A percentile compares a stretch with the other conserved stretches of the same genome.
These are phyloP conservation scores for Chytridiales sp. DNA, from an alignment of 371 early-diverging fungal species.

Conservation along the genomic window DNA sequence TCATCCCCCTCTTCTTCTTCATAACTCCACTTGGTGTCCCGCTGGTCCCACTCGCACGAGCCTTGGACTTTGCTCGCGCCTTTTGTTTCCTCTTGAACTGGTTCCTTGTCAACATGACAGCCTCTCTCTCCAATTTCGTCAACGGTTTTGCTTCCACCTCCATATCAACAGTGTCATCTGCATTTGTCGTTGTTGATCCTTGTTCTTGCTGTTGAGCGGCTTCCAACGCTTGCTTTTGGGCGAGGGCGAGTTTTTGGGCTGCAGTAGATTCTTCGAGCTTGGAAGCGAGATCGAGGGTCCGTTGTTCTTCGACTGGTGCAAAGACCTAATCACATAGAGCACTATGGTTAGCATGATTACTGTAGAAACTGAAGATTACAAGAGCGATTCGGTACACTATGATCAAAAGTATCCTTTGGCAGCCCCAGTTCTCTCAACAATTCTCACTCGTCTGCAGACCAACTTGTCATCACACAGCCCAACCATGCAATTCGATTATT, in stretches of 20 bases:
- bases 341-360: neutral
- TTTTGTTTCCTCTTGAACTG: slow-evolving; percentile 28
- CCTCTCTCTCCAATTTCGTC: slow-evolving; percentile 14
- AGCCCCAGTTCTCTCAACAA: no score
- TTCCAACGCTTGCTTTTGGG: neutral
- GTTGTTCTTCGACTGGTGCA: slow-evolving; percentile 29
- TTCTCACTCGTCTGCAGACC: neutral
- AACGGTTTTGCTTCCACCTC: slow-evolving; percentile 4
- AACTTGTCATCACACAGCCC: neutral
- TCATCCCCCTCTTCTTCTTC: no score
- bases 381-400: no score
- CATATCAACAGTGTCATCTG: neutral
- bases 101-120: slow-evolving; percentile 23
- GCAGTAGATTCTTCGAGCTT: slow-evolving; percentile 6
- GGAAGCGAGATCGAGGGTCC: slow-evolving; percentile 12
- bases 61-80: neutral
- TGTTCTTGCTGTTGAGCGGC: neutral
- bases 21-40: no score
- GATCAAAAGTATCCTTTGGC: no score
- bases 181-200: no score
- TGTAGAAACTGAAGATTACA: neutral
- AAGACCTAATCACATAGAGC: slow-evolving; percentile 17
- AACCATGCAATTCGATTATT: neutral
- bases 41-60: no score
- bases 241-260: neutral